Percentiles rank a stretch among this genome's conserved stretches.
phyloP scores from a whole-genome alignment of 495 filamentous ascomycete species.

The Pseudoneurospora amorphoporcata region DNA sequence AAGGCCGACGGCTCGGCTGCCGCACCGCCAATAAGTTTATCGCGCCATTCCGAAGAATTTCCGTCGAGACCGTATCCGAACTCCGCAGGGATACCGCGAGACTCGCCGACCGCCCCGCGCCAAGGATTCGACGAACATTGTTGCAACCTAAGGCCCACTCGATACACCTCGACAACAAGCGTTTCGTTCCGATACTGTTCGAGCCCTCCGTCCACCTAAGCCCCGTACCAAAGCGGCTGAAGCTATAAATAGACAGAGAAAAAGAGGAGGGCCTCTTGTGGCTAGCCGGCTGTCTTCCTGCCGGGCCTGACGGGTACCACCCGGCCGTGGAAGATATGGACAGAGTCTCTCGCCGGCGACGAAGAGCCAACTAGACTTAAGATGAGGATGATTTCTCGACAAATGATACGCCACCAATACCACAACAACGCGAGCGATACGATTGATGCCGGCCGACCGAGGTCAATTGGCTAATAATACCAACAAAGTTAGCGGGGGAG shows the following conservation, averaged over 20 bases:
- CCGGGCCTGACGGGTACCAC: too few species aligned
- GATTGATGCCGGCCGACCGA: neutral
- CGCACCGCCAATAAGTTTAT: neutral
- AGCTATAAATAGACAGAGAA: neutral
- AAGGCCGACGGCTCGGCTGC: neutral
- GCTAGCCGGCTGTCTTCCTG: too few species aligned
- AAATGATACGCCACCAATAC: neutral
- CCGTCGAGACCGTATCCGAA: neutral
- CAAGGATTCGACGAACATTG: neutral
- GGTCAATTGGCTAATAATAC: neutral
- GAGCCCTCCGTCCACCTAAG: neutral
- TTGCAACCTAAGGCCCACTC: neutral
- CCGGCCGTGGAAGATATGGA: too few species aligned
- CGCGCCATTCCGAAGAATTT: neutral
- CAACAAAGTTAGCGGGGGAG: neutral
- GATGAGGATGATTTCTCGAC: neutral
- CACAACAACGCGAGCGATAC: neutral
- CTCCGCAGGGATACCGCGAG: too few species aligned
- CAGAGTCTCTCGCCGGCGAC: too few species aligned
- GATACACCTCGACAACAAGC: neutral
- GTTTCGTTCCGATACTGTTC: neutral
- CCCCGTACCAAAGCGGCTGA: neutral
- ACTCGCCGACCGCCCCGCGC: neutral
- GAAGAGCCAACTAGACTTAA: too few species aligned
- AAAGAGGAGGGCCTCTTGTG: too few species aligned